A percentile compares a stretch with the other conserved stretches of the same genome.
These are phyloP conservation scores for Trametes gibbosa DNA, from an alignment of 768 basidiomycete genomes.

Conservation along the genomic window DNA sequence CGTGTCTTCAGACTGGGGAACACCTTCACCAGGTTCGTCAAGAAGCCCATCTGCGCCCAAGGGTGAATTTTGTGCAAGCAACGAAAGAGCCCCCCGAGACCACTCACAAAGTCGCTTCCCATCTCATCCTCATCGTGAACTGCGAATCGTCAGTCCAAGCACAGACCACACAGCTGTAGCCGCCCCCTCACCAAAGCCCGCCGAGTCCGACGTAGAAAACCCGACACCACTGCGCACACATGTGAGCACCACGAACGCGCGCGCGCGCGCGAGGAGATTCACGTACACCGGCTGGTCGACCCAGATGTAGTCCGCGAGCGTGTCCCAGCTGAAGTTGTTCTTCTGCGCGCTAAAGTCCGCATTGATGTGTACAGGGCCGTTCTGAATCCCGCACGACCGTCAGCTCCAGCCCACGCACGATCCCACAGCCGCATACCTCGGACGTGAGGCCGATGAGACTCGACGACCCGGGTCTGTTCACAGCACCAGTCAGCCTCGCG, in stretches of 20 bases:
- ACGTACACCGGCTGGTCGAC: conserved; percentile 68
- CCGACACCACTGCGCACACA: conserved; percentile 50
- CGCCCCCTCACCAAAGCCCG: conserved; percentile 45
- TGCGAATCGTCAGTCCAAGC: not conserved
- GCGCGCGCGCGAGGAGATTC: too few relatives aligned
- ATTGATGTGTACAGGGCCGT: conserved; percentile 64
- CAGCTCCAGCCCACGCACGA: not conserved
- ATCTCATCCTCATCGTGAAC: conserved; percentile 57
- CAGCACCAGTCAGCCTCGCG: not conserved
- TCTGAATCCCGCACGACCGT: conserved; percentile 37
- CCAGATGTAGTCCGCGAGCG: conserved; percentile 66
- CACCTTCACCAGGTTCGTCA: conserved; percentile 68
- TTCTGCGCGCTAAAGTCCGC: conserved; percentile 45
- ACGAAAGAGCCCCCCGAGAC: not conserved
- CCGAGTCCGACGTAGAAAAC: conserved; percentile 59
- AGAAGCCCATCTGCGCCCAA: conserved; percentile 58
- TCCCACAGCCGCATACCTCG: conserved; percentile 37
- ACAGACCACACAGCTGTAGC: too few relatives aligned
- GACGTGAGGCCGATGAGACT: conserved; percentile 63
- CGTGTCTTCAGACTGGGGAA: conserved; percentile 68
- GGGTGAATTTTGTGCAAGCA: not conserved
- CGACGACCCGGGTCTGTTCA: conserved; percentile 62
- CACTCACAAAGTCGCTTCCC: conserved; percentile 48
- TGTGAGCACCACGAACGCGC: too few relatives aligned
- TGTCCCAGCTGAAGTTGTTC: conserved; percentile 59